Evolutionary conservation across 1,139 yeast species (phyloP).

Genomic region (Blastobotrys arbuscula): DNA sequence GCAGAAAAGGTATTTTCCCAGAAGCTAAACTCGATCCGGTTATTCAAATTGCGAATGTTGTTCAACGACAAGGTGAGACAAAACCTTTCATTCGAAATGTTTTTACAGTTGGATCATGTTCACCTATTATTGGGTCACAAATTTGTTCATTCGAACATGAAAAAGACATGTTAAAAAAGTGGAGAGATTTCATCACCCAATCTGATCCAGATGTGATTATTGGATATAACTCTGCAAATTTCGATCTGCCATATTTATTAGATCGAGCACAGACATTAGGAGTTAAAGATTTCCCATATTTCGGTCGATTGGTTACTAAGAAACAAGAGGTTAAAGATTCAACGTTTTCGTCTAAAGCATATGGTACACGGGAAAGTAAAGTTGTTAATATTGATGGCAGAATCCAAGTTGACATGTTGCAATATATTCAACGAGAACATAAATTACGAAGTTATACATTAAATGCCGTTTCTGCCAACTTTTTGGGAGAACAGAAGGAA

Average conservation of each 20-base stretch:
- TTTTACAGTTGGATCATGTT: conserved; percentile 84
- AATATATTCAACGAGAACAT: conserved; percentile 90
- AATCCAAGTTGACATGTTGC: conserved; percentile 88
- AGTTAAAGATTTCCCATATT: conserved; percentile 69
- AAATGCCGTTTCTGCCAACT: conserved; percentile 93
- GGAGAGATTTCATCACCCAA: conserved; percentile 79
- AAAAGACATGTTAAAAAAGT: conserved; percentile 71
- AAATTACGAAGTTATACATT: conserved; percentile 90
- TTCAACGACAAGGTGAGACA: conserved; percentile 70
- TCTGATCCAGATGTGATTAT: conserved; percentile 95
- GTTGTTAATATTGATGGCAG: conserved; percentile 92
- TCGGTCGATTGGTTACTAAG: conserved; percentile 65
- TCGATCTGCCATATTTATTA: conserved; percentile 87
- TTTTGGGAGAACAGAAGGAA: conserved; percentile 92
- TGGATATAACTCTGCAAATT: conserved; percentile 92
- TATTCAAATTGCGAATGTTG: conserved; percentile 95
- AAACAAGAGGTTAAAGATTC: conserved; percentile 78
- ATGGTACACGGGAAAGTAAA: conserved; percentile 92
- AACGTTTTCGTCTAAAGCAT: conserved; percentile 88
- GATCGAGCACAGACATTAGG: conserved; percentile 79
- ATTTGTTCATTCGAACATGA: conserved; percentile 73
- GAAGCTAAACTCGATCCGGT: conserved; percentile 92
- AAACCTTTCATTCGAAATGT: conserved; percentile 91
- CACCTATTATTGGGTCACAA: conserved; percentile 92
- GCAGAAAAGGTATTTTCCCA: conserved; percentile 93